Evolutionary conservation across 2,329 filamentous ascomycete genomes (phyloP), one percentile per base, ranked within the genome.

Genomic region (Neopestalotiopsis clavispora): DNA sequence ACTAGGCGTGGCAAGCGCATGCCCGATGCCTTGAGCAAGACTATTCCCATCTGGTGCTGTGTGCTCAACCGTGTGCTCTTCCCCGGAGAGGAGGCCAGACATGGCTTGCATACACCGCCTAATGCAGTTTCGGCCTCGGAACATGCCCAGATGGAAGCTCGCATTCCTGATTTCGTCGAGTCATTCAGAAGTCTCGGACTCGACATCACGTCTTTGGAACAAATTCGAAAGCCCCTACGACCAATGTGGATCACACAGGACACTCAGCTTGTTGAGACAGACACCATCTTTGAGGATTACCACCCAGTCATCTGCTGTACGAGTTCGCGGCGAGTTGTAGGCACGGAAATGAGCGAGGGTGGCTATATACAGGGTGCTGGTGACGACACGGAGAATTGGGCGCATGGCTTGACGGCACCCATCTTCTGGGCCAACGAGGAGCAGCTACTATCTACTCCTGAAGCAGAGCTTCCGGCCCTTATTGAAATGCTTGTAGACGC

Each of bases 321-420:
- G 1, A 92, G 94, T 13, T 97, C 94, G 1, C 87, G 90, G 40
- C 86, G 92, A 17, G 90, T 94, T 1, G 82, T 82, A 1, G 92
- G 90, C 13, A 89, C 88, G 3, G 93, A 95, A 77, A 84, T 88
- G 73, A 89, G 89, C 34, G 90, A 92, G 70, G 88, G 87, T 3
- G 91, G 90, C 5, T 99, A 99, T 77, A 92, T 99, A 69, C 96
- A 98, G 80, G 96, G 96, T 65, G 95, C 95, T 0, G 96, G 92
- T 2, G 96, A 99, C 79, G 96, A 99, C 78, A 94, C 92, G 13
- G 96, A 99, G 83, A 94, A 93, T 73, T 99, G 96, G 96, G 92
- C 94, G 1, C 83, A 88, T 28, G 94, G 94, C 0, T 86, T 98
- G 17, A 96, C 93, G 0, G 89, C 95, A 0, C 78, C 83, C 0